Evolutionary conservation across 2,329 filamentous ascomycete species (phyloP).

Genomic region (Hypoxylon sp.): DNA sequence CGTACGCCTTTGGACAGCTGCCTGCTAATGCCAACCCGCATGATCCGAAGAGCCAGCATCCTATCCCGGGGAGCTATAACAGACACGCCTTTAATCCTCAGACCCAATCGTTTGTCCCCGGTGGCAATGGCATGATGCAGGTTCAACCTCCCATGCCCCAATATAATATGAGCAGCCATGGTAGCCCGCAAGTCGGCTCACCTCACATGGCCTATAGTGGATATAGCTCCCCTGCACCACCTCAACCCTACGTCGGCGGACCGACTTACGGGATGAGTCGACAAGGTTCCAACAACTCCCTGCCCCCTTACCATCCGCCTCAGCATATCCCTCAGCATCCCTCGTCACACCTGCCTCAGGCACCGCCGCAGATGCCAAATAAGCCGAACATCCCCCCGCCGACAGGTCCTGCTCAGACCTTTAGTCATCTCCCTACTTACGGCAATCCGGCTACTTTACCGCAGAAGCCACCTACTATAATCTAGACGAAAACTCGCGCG

Average conservation of each 20-base stretch:
- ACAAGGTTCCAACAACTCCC: constrained; percentile 64
- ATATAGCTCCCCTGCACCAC: constrained; percentile 57
- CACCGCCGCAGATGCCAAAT: constrained; percentile 51
- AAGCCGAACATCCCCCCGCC: constrained; percentile 55
- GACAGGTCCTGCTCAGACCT: constrained; percentile 51
- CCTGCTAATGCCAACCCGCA: constrained; percentile 74
- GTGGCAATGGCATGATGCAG: constrained; percentile 59
- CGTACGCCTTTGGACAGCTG: constrained; percentile 83
- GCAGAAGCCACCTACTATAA: constrained; percentile 64
- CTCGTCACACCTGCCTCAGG: constrained; percentile 56
- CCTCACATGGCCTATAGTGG: constrained; percentile 60
- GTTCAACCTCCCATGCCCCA: constrained; percentile 58
- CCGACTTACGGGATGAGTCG: constrained; percentile 63
- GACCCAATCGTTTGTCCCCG: constrained; percentile 88
- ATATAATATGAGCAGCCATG: constrained; percentile 59
- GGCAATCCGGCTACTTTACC: constrained; percentile 68
- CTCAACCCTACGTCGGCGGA: constrained; percentile 55
- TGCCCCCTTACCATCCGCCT: constrained; percentile 58
- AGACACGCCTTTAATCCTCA: constrained; percentile 92
- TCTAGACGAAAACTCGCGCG: constrained; percentile 49
- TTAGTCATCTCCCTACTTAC: constrained; percentile 64
- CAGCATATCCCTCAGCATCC: constrained; percentile 51
- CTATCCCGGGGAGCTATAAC: constrained; percentile 84
- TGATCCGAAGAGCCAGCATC: constrained; percentile 79
- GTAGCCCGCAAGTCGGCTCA: constrained; percentile 62